Evolutionary conservation across 1,284 basidiomycete species (phyloP).

Genomic region (Neotropicomus parvogracilis): DNA sequence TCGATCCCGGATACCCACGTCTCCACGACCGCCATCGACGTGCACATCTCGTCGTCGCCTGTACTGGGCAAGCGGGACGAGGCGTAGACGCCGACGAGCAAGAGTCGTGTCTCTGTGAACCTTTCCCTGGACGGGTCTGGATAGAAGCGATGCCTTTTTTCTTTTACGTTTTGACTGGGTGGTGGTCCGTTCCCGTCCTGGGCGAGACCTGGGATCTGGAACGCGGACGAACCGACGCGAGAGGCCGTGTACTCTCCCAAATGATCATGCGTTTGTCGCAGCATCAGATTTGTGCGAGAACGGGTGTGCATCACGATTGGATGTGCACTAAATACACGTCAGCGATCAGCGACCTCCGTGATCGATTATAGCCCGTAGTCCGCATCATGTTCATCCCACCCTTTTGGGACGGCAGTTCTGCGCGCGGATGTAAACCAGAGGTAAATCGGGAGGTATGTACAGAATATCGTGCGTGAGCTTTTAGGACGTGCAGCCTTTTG

Average conservation of each 20-base stretch:
- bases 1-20: neutral
- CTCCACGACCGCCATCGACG: neutral
- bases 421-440: no score
- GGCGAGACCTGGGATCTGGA: neutral
- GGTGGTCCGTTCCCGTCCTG: neutral
- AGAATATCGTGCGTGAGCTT: no score
- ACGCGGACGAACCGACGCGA: neutral
- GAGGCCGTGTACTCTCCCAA: neutral
- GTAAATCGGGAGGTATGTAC: no score
- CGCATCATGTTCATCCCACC: no score
- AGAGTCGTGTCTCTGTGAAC: neutral
- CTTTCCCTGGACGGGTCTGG: neutral
- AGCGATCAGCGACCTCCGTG: neutral
- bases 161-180: neutral
- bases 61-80: conserved; percentile 7
- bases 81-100: neutral
- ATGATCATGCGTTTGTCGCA: neutral
- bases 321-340: conserved; percentile 6
- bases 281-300: neutral
- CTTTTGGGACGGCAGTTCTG: no score
- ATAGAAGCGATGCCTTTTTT: neutral
- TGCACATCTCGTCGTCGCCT: neutral
- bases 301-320: neutral
- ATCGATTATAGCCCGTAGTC: no score
- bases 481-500: no score